Evolutionary conservation across 768 basidiomycete genomes (phyloP).

Genomic region (Leucosporidium yakuticum): DNA sequence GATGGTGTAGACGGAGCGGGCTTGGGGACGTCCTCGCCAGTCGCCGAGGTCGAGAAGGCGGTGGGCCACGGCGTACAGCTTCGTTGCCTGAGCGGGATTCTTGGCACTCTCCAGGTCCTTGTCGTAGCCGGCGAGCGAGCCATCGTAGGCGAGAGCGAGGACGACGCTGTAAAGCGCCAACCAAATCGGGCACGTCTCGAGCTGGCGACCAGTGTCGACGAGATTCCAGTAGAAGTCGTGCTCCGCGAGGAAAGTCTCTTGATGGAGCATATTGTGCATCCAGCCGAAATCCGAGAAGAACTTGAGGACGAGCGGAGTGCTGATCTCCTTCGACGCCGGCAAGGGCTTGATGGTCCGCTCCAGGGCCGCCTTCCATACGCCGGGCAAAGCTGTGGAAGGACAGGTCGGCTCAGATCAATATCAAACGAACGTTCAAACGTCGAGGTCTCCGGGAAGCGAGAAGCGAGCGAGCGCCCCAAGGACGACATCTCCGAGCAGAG

Average conservation of each 20-base stretch:
- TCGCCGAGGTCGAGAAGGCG: conserved; percentile 15
- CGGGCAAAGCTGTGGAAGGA: too few relatives aligned
- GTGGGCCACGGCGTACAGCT: conserved; percentile 14
- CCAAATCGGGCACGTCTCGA: conserved; percentile 29
- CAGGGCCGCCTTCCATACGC: too few relatives aligned
- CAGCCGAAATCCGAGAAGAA: not conserved
- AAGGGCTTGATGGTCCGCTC: too few relatives aligned
- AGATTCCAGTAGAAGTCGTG: conserved; percentile 23
- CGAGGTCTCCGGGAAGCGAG: too few relatives aligned
- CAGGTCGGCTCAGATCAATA: too few relatives aligned
- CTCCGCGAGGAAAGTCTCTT: not conserved
- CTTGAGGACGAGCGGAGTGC: too few relatives aligned
- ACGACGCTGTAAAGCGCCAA: not conserved
- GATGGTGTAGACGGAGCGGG: conserved; percentile 10
- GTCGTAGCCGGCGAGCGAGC: not conserved
- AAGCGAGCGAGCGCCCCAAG: too few relatives aligned
- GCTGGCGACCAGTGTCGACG: conserved; percentile 7
- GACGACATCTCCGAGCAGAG: too few relatives aligned
- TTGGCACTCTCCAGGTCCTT: not conserved
- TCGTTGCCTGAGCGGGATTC: not conserved
- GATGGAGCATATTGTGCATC: conserved; percentile 3
- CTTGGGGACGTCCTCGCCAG: conserved; percentile 11
- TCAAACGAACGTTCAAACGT: too few relatives aligned
- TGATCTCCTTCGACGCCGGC: too few relatives aligned
- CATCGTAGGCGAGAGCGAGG: conserved; percentile 12